These are phyloP conservation scores for Citrus unshiu DNA, from an alignment of 345 rosid species.

Conservation along the genomic window DNA sequence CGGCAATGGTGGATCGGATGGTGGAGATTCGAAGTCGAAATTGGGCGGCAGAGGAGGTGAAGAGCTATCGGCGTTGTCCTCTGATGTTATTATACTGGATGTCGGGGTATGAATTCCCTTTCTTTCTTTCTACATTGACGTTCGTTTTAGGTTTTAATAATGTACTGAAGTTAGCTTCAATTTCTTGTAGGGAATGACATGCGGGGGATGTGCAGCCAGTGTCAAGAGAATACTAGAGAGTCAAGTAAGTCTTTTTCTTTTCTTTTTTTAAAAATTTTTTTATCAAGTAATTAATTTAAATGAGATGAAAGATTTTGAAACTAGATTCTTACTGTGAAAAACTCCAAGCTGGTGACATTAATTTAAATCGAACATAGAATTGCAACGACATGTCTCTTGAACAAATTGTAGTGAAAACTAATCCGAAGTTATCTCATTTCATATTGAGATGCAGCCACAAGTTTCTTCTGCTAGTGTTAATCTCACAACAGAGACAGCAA, in stretches of 20 bases:
- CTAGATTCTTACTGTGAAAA: not conserved
- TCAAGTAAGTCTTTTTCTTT: slow-evolving; percentile 50
- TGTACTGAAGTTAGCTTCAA: not conserved
- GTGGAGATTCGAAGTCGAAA: slow-evolving; percentile 56
- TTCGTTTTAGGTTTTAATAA: not conserved
- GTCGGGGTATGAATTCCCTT: slow-evolving; percentile 63
- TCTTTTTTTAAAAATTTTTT: not conserved
- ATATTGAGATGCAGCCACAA: slow-evolving; percentile 61
- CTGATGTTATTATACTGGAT: slow-evolving; percentile 81
- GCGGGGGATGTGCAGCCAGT: slow-evolving; percentile 99
- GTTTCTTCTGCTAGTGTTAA: slow-evolving; percentile 87
- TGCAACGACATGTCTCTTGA: not conserved
- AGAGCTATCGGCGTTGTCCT: slow-evolving; percentile 40
- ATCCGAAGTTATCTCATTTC: not conserved
- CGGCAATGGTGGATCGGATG: slow-evolving; percentile 42
- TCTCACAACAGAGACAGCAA: slow-evolving; percentile 89
- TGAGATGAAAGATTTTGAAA: not conserved
- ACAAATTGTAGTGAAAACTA: not conserved
- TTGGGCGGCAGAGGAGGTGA: slow-evolving; percentile 47
- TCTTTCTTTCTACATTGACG: not conserved
- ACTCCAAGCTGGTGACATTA: not conserved
- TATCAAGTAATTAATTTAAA: not conserved
- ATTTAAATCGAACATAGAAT: not conserved
- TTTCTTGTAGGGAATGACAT: slow-evolving; percentile 76
- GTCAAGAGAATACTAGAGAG: slow-evolving; percentile 90